Percentiles rank a stretch among this genome's conserved stretches.
Conservation (phyloP, 2,329 filamentous ascomycete genomes). For the Dichotomopilus funicola region DNA sequence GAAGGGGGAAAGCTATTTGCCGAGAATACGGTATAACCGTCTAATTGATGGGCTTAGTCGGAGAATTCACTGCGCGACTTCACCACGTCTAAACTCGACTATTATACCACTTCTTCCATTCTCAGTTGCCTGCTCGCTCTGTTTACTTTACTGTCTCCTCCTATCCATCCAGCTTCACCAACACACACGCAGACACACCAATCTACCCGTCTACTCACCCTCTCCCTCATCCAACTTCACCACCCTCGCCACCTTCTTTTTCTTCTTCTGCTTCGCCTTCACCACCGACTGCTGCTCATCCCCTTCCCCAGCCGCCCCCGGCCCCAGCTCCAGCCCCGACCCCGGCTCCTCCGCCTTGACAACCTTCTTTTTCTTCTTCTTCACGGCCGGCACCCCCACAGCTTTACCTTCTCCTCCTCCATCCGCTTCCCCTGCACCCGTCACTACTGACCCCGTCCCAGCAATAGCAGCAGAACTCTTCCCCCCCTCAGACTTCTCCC, state of each 20-base stretch:
- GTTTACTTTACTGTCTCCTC: neutral
- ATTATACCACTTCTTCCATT: too few species aligned
- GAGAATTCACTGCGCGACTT: too few species aligned
- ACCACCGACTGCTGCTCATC: conserved; percentile 8
- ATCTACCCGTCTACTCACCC: neutral
- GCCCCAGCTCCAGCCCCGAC: neutral
- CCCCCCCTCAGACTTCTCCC: neutral
- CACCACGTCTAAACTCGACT: too few species aligned
- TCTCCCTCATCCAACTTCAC: conserved; percentile 21
- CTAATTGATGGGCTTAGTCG: too few species aligned
- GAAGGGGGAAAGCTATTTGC: neutral
- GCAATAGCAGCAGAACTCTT: conserved; percentile 30
- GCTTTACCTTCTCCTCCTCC: conserved; percentile 30
- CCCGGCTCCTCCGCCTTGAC: neutral
- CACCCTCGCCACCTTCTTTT: conserved; percentile 22
- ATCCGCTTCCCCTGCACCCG: conserved; percentile 24
- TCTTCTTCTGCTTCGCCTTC: conserved; percentile 27
- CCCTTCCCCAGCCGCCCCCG: conserved; percentile 1
- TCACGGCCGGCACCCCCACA: conserved; percentile 23
- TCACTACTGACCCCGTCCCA: conserved; percentile 21
- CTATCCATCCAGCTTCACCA: neutral
- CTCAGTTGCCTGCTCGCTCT: too few species aligned
- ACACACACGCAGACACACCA: neutral
- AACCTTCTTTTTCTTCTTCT: conserved; percentile 24
- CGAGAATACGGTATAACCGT: neutral